Evolutionary conservation across 805 yeast species (phyloP), one percentile per base, ranked within the genome.

Genomic region (Schizosaccharomyces pombe): DNA sequence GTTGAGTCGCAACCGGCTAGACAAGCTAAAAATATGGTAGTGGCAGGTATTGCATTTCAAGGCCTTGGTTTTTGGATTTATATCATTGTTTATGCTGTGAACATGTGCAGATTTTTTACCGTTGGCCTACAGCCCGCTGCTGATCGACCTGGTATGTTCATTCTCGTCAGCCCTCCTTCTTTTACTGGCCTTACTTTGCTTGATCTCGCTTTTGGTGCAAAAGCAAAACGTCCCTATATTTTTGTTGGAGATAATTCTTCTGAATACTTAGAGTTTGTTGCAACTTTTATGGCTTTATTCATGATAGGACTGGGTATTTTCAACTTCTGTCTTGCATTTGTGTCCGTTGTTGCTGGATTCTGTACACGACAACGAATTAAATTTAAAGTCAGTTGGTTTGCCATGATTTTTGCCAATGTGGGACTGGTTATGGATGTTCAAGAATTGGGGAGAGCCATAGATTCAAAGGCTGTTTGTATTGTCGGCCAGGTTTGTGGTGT

Each of bases 61-160:
- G 39, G 53, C 16, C 32, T 49, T 9, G 53, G 53, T 16, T 49
- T 31, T 28, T 31, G 39, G 39, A 22, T 49, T 19, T 31, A 32
- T 32, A n/a, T 49, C 4, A n/a, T 49, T 4, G 16, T 49, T 6
- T 49, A 49, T 29, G 34, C 37, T 8, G 24, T 16, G n/a, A 30
- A 31, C 39, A 2, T 49, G 3, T n/a, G 12, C 5, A 28, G 33
- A 26, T 28, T 49, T 9, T 31, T 49, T 19, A 49, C 33, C 24
- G 14, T n/a, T 12, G 53, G 53, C 9, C 53, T 49, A 16, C 31
- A 16, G 39, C 2, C 53, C 16, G 14, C 53, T 9, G 11, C 53
- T 49, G 34, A 30, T 14, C 34, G 53, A 4, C 53, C 53, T 4
- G 53, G 53, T 11, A 22, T 49, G 53, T 49, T 49, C n/a, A 49